A percentile compares a stretch with the other conserved stretches of the same genome.
phyloP scores from a whole-genome alignment of 1,139 yeast genomes.

The Scheffersomyces insectosa region DNA sequence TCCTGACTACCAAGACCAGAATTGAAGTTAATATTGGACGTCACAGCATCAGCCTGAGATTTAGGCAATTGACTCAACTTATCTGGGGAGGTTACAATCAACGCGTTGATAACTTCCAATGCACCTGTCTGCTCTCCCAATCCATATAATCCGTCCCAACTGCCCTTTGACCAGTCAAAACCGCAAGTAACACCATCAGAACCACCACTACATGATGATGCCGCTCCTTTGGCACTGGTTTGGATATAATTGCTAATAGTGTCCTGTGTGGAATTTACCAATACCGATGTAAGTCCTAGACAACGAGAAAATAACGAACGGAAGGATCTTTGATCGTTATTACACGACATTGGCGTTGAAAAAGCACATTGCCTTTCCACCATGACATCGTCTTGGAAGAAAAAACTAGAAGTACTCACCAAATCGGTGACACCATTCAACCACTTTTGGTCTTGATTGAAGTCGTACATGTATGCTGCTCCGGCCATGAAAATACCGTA shows the following conservation, averaged over 20 bases:
- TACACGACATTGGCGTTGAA: slow-evolving; percentile 52
- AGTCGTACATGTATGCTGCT: slow-evolving; percentile 77
- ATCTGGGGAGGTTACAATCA: slow-evolving; percentile 35
- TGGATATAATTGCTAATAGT: slow-evolving; percentile 50
- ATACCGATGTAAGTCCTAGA: slow-evolving; percentile 69
- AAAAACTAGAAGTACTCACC: slow-evolving; percentile 61
- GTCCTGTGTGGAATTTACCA: slow-evolving; percentile 64
- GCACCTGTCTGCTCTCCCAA: slow-evolving; percentile 94
- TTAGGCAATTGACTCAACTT: background rate
- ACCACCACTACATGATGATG: slow-evolving; percentile 84
- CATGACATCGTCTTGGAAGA: slow-evolving; percentile 49
- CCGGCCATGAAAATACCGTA: slow-evolving; percentile 82
- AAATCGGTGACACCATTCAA: slow-evolving; percentile 55
- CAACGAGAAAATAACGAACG: slow-evolving; percentile 80
- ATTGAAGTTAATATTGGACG: slow-evolving; percentile 50
- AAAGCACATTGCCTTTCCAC: slow-evolving; percentile 74
- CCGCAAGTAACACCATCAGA: slow-evolving; percentile 90
- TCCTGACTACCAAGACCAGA: slow-evolving; percentile 38
- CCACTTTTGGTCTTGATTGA: slow-evolving; percentile 72
- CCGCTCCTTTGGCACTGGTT: slow-evolving; percentile 76
- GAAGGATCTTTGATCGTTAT: slow-evolving; percentile 88
- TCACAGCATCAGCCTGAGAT: slow-evolving; percentile 23
- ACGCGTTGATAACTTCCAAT: slow-evolving; percentile 70
- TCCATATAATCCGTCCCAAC: slow-evolving; percentile 86
- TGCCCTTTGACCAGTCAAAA: slow-evolving; percentile 63